Base-by-base conservation (phyloP, 1,284 basidiomycete genomes). In the Leucoagaricus sp. region DNA sequence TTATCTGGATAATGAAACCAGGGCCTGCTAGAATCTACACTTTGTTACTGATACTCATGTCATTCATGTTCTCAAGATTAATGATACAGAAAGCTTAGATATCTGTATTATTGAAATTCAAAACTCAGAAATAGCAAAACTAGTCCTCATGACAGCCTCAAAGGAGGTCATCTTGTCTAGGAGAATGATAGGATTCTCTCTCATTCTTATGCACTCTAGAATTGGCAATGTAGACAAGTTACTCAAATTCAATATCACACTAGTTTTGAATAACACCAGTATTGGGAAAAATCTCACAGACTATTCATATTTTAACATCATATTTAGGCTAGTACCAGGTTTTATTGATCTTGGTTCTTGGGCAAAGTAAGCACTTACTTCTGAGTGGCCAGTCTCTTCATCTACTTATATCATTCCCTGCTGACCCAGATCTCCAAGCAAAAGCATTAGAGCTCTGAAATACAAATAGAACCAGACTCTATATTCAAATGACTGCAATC, bases 231-330 rank as follows among this genome's bases (percentile, higher is more conserved):
- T 50, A 48, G 34, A 50, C 21, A 58, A 62, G 17, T 60, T 70
- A 17, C 29, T 42, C 2, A 23, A 34, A 1, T 53, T 63, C 29
- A 67, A 65, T 15, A 63, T 72, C 17, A 25, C 53, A 8, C 17
- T 60, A n/a, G 23, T 67, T 63, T 15, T 71, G n/a, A 65, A 75
- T 53, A 64, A 76, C 8, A 69, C 74, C 7, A 70, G 70, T 49
- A 79, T 81, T 9, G 80, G 81, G 4, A 70, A 74, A 59, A 78
- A 81, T 41, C 58, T 74, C n/a, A 59, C 60, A 8, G 73, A 77
- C 53, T 66, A 69, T 42, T 58, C 66, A 15, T 25, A 38, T 7
- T 45, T 59, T 21, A 36, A 21, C 23, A 55, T 44, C 9, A 23
- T 15, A n/a, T 55, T 40, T 17, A 15, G 17, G 15, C 23, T 50